Percentiles rank a stretch among this genome's conserved stretches.
Conservation (phyloP, 495 filamentous ascomycete genomes). For the Staphylotrichum longicolle region DNA sequence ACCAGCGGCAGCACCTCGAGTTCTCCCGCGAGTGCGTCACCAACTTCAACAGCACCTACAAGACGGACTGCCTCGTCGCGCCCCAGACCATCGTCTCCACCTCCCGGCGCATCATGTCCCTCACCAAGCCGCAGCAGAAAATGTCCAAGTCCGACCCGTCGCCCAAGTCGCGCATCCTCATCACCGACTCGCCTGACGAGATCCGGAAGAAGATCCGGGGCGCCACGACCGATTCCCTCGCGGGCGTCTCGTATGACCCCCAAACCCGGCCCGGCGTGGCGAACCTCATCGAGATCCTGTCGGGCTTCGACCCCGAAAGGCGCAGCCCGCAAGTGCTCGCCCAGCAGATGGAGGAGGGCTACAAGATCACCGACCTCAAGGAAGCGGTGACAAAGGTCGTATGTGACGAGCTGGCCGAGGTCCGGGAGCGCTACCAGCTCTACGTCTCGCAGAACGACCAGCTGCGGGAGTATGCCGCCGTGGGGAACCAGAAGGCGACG, state of each 20-base stretch:
- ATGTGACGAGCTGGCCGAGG: slow-evolving; percentile 48
- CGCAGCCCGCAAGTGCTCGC: slow-evolving; percentile 57
- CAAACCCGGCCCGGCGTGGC: slow-evolving; percentile 71
- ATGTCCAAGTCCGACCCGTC: slow-evolving; percentile 89
- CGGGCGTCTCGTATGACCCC: slow-evolving; percentile 69
- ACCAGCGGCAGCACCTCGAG: slow-evolving; percentile 91
- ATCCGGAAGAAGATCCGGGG: slow-evolving; percentile 65
- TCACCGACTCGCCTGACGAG: slow-evolving; percentile 62
- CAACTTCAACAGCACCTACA: slow-evolving; percentile 77
- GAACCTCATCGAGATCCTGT: slow-evolving; percentile 77
- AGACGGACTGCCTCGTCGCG: slow-evolving; percentile 53
- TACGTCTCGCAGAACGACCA: slow-evolving; percentile 47
- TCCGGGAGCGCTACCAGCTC: slow-evolving; percentile 61
- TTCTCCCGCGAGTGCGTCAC: slow-evolving; percentile 80
- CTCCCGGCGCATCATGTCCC: slow-evolving; percentile 83
- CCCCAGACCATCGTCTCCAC: slow-evolving; percentile 74
- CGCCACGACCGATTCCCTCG: slow-evolving; percentile 74
- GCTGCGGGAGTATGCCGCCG: slow-evolving; percentile 57
- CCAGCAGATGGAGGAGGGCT: slow-evolving; percentile 42
- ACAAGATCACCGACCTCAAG: slow-evolving; percentile 67
- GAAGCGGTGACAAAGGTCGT: slow-evolving; percentile 56
- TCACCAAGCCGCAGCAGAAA: slow-evolving; percentile 69
- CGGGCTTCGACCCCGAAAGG: slow-evolving; percentile 55
- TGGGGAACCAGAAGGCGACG: slow-evolving; percentile 60
- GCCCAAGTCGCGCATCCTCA: slow-evolving; percentile 69